Evolutionary conservation across 2,329 filamentous ascomycete genomes (phyloP).

Genomic region (Exophiala xenobiotica): DNA sequence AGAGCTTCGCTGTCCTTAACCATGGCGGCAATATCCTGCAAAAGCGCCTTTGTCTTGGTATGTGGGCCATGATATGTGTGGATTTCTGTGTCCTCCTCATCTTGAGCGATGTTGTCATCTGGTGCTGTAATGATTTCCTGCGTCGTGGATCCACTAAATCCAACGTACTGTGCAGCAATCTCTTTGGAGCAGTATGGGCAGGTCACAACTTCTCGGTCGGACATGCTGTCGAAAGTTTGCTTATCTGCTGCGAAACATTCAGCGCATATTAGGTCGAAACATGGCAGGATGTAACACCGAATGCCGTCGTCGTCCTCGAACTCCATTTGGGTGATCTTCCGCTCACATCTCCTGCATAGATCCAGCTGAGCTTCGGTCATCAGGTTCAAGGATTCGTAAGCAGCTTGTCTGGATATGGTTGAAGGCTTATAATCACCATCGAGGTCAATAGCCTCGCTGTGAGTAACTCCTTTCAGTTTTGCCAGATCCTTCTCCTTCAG

Average conservation of each 20-base stretch:
- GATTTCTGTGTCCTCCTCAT: constrained; percentile 33
- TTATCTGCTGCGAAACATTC: constrained; percentile 66
- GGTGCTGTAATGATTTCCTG: constrained; percentile 51
- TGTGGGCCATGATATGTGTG: constrained; percentile 75
- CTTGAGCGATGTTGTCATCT: constrained; percentile 55
- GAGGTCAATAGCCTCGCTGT: constrained; percentile 82
- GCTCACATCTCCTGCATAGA: constrained; percentile 67
- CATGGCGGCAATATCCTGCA: constrained; percentile 69
- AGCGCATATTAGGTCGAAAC: constrained; percentile 81
- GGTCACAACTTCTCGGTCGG: constrained; percentile 48
- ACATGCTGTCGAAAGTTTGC: constrained; percentile 50
- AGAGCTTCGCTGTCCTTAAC: constrained; percentile 59
- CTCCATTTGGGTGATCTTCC: constrained; percentile 62
- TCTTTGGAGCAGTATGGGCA: constrained; percentile 69
- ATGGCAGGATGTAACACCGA: constrained; percentile 78
- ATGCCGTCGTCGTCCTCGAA: constrained; percentile 50
- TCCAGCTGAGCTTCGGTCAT: constrained; percentile 81
- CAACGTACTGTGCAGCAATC: constrained; percentile 64
- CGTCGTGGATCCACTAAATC: constrained; percentile 62
- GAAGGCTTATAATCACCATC: constrained; percentile 67
- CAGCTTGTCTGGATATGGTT: constrained; percentile 65
- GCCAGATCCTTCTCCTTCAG: constrained; percentile 80
- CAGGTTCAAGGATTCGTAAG: constrained; percentile 80
- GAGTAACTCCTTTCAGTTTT: constrained; percentile 75
- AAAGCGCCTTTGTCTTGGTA: constrained; percentile 82